Evolutionary conservation across 495 filamentous ascomycete species (phyloP).

Genomic region (Cercophora samala): DNA sequence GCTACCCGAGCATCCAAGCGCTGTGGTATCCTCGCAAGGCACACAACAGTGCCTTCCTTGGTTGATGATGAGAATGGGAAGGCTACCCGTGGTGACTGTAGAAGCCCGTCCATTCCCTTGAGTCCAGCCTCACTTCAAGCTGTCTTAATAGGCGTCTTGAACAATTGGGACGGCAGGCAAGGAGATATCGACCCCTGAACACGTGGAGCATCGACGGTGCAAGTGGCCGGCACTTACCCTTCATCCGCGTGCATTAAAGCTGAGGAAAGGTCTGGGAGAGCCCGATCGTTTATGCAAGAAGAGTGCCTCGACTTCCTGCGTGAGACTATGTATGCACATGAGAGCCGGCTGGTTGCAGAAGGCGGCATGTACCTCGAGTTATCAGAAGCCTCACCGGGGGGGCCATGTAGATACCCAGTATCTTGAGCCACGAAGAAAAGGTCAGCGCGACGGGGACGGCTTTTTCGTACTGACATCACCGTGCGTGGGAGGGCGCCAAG

Average conservation of each 20-base stretch:
- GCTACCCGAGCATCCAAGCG: neutral
- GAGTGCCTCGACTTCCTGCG: neutral
- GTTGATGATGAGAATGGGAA: neutral
- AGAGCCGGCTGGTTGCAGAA: neutral
- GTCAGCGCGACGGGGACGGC: neutral
- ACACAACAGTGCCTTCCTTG: neutral
- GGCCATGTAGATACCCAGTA: constrained; percentile 5
- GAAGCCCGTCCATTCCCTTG: neutral
- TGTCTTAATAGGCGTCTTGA: neutral
- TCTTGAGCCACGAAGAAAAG: neutral
- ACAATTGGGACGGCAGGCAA: neutral
- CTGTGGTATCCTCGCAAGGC: neutral
- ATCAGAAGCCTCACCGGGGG: neutral
- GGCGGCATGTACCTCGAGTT: neutral
- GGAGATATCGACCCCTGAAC: constrained; percentile 8
- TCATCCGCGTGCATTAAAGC: neutral
- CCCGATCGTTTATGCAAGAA: neutral
- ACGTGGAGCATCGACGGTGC: constrained; percentile 17
- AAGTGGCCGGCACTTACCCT: constrained; percentile 3
- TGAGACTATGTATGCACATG: neutral
- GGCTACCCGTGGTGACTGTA: neutral
- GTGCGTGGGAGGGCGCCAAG: neutral
- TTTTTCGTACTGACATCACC: constrained; percentile 8
- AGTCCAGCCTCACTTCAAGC: neutral
- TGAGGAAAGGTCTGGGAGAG: neutral